Evolutionary conservation across 1,139 yeast species (phyloP), one percentile per base, ranked within the genome.

Genomic region (Wickerhamiella pararugosa): DNA sequence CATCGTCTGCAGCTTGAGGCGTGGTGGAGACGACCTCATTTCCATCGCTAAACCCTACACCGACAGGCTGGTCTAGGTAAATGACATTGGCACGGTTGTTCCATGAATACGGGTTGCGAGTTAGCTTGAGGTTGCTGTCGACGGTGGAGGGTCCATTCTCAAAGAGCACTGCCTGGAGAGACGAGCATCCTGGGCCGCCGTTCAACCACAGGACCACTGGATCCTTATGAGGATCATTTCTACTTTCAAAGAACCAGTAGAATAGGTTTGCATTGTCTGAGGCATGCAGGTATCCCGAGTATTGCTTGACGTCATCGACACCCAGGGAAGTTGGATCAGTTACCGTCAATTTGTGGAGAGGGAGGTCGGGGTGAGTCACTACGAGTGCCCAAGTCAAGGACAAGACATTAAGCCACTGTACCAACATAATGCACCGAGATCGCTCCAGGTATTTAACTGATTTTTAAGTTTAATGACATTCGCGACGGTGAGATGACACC

Each of bases 41-140:
- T 25, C 40, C 40, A 8, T 11, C 11, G 6, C 95, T 84, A 65
- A 76, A 86, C 38, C 96, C 97, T 41, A 82, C 94, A 49, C 84
- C 83, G 43, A 86, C 94, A 1, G 97, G 97, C 64, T 86, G 96
- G 62, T 87, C 97, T 55, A 87, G 71, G 69, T 82, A 87, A 57
- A 87, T 82, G 34, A 86, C 90, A 11, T 90, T 74, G 25, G 96
- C 95, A 56, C 84, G 84, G 51, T 73, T 67, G 63, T 84, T 86
- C 95, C 95, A 86, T 8, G 94, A 73, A 63, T 73, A 65, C 37
- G 87, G 87, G 65, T 84, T 84, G 62, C 66, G 67, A 43, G 75
- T 70, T 30, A 92, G 87, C 56, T 76, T 73, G 53, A 80, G 64
- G 45, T 78, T 70, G 29, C 70, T 58, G 52, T 71, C 76, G 49